Evolutionary conservation across 78 protist species (phyloP).

Genomic region (Dictyostelium brefeldianum): DNA sequence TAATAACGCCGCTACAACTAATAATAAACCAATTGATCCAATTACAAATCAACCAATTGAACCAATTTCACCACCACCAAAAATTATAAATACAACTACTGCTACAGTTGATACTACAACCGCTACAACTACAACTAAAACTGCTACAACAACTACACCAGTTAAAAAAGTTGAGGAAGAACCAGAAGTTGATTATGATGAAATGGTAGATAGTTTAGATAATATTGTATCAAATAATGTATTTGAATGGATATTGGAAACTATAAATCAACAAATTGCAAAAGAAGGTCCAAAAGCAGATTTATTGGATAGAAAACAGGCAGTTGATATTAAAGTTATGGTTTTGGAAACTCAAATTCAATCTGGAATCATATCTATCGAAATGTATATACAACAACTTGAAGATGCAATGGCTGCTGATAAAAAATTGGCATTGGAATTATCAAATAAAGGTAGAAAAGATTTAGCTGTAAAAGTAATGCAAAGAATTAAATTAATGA

Average conservation of each 20-base stretch:
- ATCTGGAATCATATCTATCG: conserved; percentile 43
- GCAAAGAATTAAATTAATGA: conserved; percentile 53
- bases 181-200: not conserved
- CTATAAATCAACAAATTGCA: conserved; percentile 16
- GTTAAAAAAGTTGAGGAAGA: conserved; percentile 3
- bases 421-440: conserved; percentile 33
- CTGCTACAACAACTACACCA: not conserved
- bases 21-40: not conserved
- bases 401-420: conserved; percentile 33
- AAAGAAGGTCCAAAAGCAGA: conserved; percentile 32
- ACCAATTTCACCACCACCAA: not conserved
- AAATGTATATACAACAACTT: conserved; percentile 32
- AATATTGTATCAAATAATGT: conserved; percentile 66
- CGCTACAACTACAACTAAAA: not conserved
- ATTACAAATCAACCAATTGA: not conserved
- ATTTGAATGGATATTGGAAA: conserved; percentile 23
- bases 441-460: conserved; percentile 31
- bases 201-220: conserved; percentile 28
- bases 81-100: not conserved
- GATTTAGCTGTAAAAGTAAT: conserved; percentile 54
- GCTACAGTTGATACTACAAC: not conserved
- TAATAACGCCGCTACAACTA: not conserved
- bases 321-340: conserved; percentile 57
- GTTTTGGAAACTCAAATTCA: conserved; percentile 44
- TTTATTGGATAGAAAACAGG: conserved; percentile 64